Evolutionary conservation across 352 stramenopile species (phyloP).

Genomic region (Globisporangium rhizosaccharum): DNA sequence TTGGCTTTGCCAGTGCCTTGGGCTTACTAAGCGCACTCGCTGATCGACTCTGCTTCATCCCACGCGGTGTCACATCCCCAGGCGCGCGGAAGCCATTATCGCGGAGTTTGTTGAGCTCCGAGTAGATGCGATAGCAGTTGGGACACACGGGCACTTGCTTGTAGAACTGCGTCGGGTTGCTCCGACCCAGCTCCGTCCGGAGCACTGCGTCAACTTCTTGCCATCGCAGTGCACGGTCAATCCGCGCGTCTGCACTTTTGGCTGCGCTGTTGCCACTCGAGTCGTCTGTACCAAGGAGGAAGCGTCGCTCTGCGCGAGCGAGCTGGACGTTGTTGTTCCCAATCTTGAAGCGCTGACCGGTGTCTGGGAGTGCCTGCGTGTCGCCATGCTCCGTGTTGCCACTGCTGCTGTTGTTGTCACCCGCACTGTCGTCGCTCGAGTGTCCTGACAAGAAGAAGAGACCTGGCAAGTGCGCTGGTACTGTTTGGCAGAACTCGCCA

Average conservation of each 20-base stretch:
- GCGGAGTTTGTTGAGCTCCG: conserved; percentile 40
- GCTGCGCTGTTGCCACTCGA: not conserved
- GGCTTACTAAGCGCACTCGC: not conserved
- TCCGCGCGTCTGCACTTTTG: conserved; percentile 3
- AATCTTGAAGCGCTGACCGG: conserved; percentile 57
- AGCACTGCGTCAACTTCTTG: conserved; percentile 60
- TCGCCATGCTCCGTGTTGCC: conserved; percentile 7
- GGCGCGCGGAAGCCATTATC: conserved; percentile 38
- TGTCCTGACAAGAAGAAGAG: conserved; percentile 16
- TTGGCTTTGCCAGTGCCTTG: not conserved
- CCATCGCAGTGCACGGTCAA: conserved; percentile 37
- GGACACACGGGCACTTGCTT: conserved; percentile 68
- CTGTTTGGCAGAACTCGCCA: conserved; percentile 56
- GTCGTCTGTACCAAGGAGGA: conserved; percentile 22
- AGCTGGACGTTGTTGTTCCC: conserved; percentile 72
- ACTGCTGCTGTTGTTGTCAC: conserved; percentile 1
- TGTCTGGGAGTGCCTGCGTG: conserved; percentile 28
- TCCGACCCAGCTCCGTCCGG: conserved; percentile 52
- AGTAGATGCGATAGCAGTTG: conserved; percentile 74
- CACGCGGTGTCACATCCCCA: not conserved
- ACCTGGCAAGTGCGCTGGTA: conserved; percentile 28
- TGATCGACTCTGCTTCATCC: conserved; percentile 1
- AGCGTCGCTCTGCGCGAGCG: conserved; percentile 50
- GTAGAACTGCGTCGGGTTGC: conserved; percentile 70
- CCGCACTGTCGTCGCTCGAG: not conserved